Evolutionary conservation across 768 basidiomycete genomes (phyloP).

Genomic region (Tulasnella sp.): DNA sequence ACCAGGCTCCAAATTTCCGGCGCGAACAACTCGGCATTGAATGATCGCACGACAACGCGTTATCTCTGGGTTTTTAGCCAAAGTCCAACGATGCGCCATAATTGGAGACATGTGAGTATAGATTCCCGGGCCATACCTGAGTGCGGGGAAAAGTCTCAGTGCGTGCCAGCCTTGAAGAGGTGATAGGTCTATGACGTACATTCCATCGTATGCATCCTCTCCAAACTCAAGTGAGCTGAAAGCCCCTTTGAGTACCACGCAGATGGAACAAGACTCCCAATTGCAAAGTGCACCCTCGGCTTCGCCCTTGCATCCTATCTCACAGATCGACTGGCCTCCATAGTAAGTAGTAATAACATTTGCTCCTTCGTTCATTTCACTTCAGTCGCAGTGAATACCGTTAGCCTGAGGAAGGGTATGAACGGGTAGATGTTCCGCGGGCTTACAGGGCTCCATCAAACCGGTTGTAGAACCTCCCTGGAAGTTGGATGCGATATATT

Average conservation of each 20-base stretch:
- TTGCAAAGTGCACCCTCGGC: neutral
- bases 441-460: neutral
- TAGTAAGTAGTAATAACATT: neutral
- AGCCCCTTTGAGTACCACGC: neutral
- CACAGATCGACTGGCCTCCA: neutral
- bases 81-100: conserved; percentile 9
- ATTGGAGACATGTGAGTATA: neutral
- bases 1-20: neutral
- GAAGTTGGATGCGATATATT: neutral
- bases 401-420: neutral
- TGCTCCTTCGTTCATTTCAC: neutral
- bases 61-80: neutral
- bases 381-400: neutral
- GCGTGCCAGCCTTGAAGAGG: neutral
- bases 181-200: neutral
- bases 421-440: neutral
- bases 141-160: neutral
- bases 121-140: neutral
- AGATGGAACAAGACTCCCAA: conserved; percentile 1
- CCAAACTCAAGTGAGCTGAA: neutral
- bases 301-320: neutral
- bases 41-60: neutral
- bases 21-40: neutral
- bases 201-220: neutral
- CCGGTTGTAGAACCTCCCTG: neutral